These are phyloP conservation scores for Ogataea populi-albae DNA, from an alignment of 805 yeast species.

Conservation along the genomic window DNA sequence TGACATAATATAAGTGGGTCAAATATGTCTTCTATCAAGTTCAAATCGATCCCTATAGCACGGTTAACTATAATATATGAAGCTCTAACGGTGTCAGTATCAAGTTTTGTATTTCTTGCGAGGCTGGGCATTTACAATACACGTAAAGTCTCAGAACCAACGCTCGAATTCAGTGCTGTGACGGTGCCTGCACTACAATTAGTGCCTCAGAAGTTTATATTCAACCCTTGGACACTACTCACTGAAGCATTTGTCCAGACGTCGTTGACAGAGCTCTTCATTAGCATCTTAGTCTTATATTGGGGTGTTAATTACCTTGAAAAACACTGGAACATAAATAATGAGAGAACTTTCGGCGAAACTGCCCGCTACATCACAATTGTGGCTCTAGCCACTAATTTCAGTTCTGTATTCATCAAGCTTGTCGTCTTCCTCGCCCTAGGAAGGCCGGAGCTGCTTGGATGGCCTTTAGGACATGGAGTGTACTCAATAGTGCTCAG, in stretches of 20 bases:
- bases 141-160: constrained; percentile 19
- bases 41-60: constrained; percentile 33
- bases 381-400: constrained; percentile 56
- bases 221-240: constrained; percentile 62
- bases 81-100: constrained; percentile 36
- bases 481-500: constrained; percentile 46
- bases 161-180: constrained; percentile 38
- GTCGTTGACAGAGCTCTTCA: constrained; percentile 42
- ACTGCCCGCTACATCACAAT: constrained; percentile 49
- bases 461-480: constrained; percentile 51
- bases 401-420: constrained; percentile 45
- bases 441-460: constrained; percentile 39
- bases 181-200: constrained; percentile 55
- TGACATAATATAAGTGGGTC: too few relatives aligned
- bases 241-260: constrained; percentile 66
- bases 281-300: constrained; percentile 37
- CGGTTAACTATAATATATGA: constrained; percentile 47
- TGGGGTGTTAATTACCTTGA: constrained; percentile 47
- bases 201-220: constrained; percentile 54
- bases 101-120: constrained; percentile 40
- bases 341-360: constrained; percentile 32
- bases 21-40: constrained; percentile 20
- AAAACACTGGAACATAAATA: constrained; percentile 42
- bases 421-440: constrained; percentile 27
- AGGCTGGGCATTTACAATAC: constrained; percentile 37